phyloP scores from a whole-genome alignment of 225 moss, liverwort and hornwort genomes.

The Bryum argenteum region DNA sequence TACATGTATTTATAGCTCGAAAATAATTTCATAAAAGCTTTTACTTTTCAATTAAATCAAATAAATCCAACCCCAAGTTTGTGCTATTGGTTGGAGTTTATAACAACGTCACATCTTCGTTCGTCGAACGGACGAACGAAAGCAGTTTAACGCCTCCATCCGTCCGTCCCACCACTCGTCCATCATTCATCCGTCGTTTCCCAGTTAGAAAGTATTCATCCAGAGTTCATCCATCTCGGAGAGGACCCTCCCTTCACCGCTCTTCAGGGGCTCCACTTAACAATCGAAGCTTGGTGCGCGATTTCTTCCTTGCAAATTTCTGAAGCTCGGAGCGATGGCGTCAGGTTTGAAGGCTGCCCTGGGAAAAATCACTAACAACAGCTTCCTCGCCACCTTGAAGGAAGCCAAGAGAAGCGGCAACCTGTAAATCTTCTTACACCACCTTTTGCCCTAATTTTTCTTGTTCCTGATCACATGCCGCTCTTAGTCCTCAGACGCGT shows the following conservation, averaged over 20 bases:
- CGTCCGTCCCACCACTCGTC: too few relatives aligned
- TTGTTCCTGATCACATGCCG: not conserved
- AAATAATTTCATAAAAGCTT: too few relatives aligned
- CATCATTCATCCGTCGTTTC: not conserved
- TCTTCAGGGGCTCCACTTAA: not conserved
- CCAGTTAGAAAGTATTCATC: not conserved
- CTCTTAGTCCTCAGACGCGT: not conserved
- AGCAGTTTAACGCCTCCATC: too few relatives aligned
- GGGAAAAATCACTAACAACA: conserved; percentile 57
- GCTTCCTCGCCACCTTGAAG: conserved; percentile 46
- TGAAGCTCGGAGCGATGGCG: conserved; percentile 51
- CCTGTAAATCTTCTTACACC: conserved; percentile 44
- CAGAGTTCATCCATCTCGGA: not conserved
- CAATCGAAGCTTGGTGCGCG: not conserved
- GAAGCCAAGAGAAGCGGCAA: conserved; percentile 60
- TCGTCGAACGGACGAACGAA: too few relatives aligned
- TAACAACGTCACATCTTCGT: too few relatives aligned
- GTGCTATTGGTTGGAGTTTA: too few relatives aligned
- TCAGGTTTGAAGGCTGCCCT: conserved; percentile 55
- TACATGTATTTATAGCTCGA: too few relatives aligned
- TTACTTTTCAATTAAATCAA: too few relatives aligned
- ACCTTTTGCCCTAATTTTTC: conserved; percentile 1
- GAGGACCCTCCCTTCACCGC: not conserved
- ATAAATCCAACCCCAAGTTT: too few relatives aligned
- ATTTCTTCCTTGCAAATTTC: not conserved